Base-by-base conservation (phyloP, 2,329 filamentous ascomycete species). In the Xylogone sp. region DNA sequence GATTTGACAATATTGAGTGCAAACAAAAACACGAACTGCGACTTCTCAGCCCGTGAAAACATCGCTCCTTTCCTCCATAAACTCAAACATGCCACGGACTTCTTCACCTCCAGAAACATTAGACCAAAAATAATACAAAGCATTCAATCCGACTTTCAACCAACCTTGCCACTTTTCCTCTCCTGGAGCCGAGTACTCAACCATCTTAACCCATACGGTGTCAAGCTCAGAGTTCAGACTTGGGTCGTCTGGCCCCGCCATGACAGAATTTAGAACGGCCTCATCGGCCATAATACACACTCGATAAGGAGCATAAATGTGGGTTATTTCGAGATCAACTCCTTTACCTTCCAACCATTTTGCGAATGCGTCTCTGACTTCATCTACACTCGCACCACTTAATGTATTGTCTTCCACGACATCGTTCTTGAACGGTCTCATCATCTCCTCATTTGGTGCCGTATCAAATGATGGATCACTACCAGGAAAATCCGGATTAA, bases 251-350 rank as follows among this genome's bases (percentile, higher is more conserved):
- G n/a, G 45, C 31, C 22, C 22, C 13, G 27, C 45, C 16, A n/a
- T 29, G 16, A 48, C 27, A 19, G 45, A 48, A 39, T 48, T 21
- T 20, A 48, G 45, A 42, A 48, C 45, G 31, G 27, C 27, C 45
- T 48, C 45, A 39, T 48, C 45, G 22, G 31, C 45, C 45, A 48
- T 48, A 29, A 48, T 48, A 39, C 45, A 48, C 45, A 48, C 45
- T 48, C 45, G 45, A 39, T 48, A 29, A 19, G 21, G 45, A 48
- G 45, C 45, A 21, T 48, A 48, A 29, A 48, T 22, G 21, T 48
- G 22, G 21, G 24, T 22, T 20, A 48, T 9, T 39, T 39, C 22
- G 27, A 48, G 22, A 48, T 48, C 22, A 2, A 48, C 45, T n/a
- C 22, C 27, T 9, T 48, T 39, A 48, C 31, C 45, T 12, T 31